These are phyloP conservation scores for Calendula officinalis DNA, from an alignment of 129 eudicot species.

Conservation along the genomic window DNA sequence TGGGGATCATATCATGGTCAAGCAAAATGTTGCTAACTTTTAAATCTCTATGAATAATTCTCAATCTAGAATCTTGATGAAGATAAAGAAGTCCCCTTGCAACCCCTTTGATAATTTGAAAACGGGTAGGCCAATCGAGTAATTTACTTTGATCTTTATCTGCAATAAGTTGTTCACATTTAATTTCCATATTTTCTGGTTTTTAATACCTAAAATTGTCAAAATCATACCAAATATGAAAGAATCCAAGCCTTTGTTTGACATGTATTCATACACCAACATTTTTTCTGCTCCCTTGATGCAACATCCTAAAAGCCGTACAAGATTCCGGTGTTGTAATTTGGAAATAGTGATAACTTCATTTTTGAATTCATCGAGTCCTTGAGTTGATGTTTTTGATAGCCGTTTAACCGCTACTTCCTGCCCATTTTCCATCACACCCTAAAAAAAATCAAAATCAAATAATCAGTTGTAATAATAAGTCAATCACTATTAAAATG, in stretches of 20 bases:
- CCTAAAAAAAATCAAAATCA: slow-evolving; percentile 21
- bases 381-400: slow-evolving; percentile 53
- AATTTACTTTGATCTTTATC: slow-evolving; percentile 30
- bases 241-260: slow-evolving; percentile 52
- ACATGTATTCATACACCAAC: slow-evolving; percentile 60
- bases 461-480: not conserved
- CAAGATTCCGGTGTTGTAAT: slow-evolving; percentile 57
- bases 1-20: slow-evolving; percentile 50
- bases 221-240: slow-evolving; percentile 42
- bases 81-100: slow-evolving; percentile 55
- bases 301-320: slow-evolving; percentile 49
- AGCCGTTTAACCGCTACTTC: slow-evolving; percentile 59
- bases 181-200: not conserved
- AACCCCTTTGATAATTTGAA: slow-evolving; percentile 44
- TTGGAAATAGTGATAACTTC: slow-evolving; percentile 55
- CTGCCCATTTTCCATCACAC: slow-evolving; percentile 34
- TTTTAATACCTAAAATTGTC: not conserved
- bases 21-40: slow-evolving; percentile 50
- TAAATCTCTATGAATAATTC: slow-evolving; percentile 52
- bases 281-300: slow-evolving; percentile 45
- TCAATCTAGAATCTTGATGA: slow-evolving; percentile 53
- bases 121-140: slow-evolving; percentile 47
- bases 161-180: slow-evolving; percentile 12
- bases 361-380: slow-evolving; percentile 49
- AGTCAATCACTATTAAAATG: not conserved